A percentile compares a stretch with the other conserved stretches of the same genome.
phyloP scores from a whole-genome alignment of 2,329 filamentous ascomycete species.

The Trichoderma sp. region DNA sequence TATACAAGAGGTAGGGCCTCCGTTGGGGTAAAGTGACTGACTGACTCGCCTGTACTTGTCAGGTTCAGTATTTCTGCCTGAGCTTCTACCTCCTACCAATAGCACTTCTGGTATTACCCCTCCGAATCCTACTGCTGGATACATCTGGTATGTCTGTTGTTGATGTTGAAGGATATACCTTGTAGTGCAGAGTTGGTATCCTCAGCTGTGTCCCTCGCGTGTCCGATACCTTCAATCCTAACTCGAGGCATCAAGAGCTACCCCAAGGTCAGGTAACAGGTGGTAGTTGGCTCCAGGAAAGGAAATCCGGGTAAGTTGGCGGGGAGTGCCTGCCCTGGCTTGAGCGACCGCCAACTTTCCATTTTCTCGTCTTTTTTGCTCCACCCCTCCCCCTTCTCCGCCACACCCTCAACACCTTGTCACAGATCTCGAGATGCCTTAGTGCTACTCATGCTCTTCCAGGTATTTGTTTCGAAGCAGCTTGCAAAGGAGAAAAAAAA shows the following conservation, averaged over 20 bases:
- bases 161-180: not conserved
- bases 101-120: not conserved
- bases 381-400: constrained; percentile 8
- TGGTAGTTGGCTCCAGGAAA: not conserved
- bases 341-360: constrained; percentile 4
- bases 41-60: not conserved
- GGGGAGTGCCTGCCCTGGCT: constrained; percentile 10
- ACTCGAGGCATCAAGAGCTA: constrained; percentile 1
- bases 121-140: not conserved
- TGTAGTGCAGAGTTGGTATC: not conserved
- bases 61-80: not conserved
- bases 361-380: constrained; percentile 3
- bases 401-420: constrained; percentile 17
- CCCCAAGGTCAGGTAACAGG: not conserved
- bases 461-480: not conserved
- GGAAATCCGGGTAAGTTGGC: not conserved
- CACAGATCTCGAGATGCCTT: constrained; percentile 8
- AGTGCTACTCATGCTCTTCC: not conserved
- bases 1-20: not conserved
- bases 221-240: not conserved
- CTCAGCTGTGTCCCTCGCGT: not conserved
- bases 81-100: not conserved
- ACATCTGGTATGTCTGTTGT: not conserved
- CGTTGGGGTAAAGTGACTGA: not conserved
- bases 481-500: not conserved